Percentiles rank a stretch among this genome's conserved stretches.
These are phyloP conservation scores for Dioscorea zingiberensis DNA, from an alignment of 106 monocot genomes.

Conservation along the genomic window DNA sequence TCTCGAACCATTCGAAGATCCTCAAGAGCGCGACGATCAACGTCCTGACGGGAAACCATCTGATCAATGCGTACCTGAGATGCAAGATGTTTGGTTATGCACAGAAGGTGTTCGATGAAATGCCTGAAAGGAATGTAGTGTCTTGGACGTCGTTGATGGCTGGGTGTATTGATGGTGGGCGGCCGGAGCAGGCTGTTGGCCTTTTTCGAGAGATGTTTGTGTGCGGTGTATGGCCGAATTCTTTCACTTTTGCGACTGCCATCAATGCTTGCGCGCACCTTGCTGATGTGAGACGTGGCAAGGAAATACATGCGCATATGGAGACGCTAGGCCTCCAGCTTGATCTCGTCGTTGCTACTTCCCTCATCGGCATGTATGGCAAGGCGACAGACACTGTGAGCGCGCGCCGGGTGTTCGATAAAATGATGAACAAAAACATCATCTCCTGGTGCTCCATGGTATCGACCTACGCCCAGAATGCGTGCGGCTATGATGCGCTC, in stretches of 20 bases:
- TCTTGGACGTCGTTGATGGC: constrained; percentile 85
- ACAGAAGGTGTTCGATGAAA: constrained; percentile 56
- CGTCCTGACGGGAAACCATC: constrained; percentile 42
- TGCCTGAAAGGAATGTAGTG: constrained; percentile 45
- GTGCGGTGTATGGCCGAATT: constrained; percentile 27
- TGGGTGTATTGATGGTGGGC: constrained; percentile 27
- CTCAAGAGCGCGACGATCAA: constrained; percentile 36
- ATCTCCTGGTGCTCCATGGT: constrained; percentile 76
- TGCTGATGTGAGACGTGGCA: constrained; percentile 24
- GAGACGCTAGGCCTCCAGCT: constrained; percentile 32
- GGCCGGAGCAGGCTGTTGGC: constrained; percentile 11
- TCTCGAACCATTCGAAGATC: constrained; percentile 38
- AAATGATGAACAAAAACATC: constrained; percentile 30
- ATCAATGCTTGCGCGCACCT: constrained; percentile 51
- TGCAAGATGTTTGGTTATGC: constrained; percentile 17
- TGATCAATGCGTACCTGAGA: constrained; percentile 62
- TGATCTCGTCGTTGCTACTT: constrained; percentile 56
- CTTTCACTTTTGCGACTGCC: constrained; percentile 48
- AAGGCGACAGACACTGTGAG: too few species aligned
- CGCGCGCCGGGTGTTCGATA: too few species aligned
- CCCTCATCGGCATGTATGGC: constrained; percentile 64
- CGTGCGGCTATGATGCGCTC: constrained; percentile 34
- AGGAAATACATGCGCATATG: constrained; percentile 40
- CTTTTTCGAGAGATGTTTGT: constrained; percentile 39
- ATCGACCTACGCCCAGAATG: constrained; percentile 63